Evolutionary conservation across 169 alveolate species (phyloP), one percentile per base, ranked within the genome.

Genomic region (Amoebophrya sp.): DNA sequence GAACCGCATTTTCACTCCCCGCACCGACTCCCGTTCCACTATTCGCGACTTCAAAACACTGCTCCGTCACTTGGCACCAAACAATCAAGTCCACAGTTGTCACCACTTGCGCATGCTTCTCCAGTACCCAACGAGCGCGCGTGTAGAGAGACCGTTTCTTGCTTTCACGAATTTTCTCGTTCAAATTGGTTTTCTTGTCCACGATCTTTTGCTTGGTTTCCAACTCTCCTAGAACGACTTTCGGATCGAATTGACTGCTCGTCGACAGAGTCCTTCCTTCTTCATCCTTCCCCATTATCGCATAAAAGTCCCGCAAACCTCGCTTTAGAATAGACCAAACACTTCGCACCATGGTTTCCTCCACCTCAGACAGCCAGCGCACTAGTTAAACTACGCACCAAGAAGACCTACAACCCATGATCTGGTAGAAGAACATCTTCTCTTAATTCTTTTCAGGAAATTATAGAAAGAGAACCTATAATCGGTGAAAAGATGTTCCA

Each of bases 341-440:
- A 26, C 98, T 92, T 89, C 94, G 94, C 78, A 90, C 92, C 98
- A 97, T 97, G 91, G 95, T 93, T 40, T 94, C 96, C 94, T 97
- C 98, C 53, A 98, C 93, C 41, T 94, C 96, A 90, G 94, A 91
- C 93, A 98, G 94, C 99, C 99, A 98, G 93, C n/a, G n/a, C n/a
- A n/a, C n/a, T n/a, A n/a, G n/a, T n/a, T n/a, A n/a, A n/a, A n/a
- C n/a, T n/a, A n/a, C n/a, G n/a, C n/a, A n/a, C n/a, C n/a, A n/a
- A n/a, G n/a, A n/a, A n/a, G n/a, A n/a, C n/a, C n/a, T n/a, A n/a
- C n/a, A n/a, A n/a, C n/a, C n/a, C n/a, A n/a, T n/a, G n/a, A n/a
- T n/a, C n/a, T n/a, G n/a, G n/a, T n/a, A n/a, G n/a, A n/a, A n/a
- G n/a, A n/a, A n/a, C n/a, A n/a, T n/a, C n/a, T n/a, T n/a, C n/a